Evolutionary conservation across 2,329 filamentous ascomycete species (phyloP), one percentile per base, ranked within the genome.

Genomic region (Zopfia rhizophila): DNA sequence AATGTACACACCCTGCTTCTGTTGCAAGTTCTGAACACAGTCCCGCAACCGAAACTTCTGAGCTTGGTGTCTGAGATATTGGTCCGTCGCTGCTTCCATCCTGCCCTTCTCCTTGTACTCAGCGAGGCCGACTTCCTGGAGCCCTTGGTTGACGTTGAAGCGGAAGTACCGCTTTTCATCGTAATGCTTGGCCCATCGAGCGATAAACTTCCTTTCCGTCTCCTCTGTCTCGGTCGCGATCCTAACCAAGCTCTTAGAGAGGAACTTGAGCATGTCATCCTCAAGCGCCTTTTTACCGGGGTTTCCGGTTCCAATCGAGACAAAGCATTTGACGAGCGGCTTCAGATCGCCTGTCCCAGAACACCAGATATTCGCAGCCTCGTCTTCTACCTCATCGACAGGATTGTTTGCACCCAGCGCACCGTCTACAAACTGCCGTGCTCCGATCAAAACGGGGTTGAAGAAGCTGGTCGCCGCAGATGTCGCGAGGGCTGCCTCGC

Each of bases 321-420:
- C 46, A 16, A 57, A 13, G 38, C 54, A 51, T 42, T 56, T 55
- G 22, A 56, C 25, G 5, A 45, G 44, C 18, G 39, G 49, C n/a
- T 35, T 21, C 12, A 38, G 29, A 19, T 60, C 45, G 7, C 55
- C 35, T 30, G 41, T 28, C 21, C 40, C 50, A 17, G 50, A 37
- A 3, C 42, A 35, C 56, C 54, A 58, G 7, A 42, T 38, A 7
- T 38, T 17, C 22, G 51, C 44, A 7, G 56, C 33, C 54, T 79
- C 64, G 18, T 65, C 63, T 70, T 68, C 75, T 5, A 78, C 49
- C 23, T 69, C 53, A 5, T 60, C 49, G n/a, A 77, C 61, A 2
- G 78, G 79, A 45, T 81, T 82, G 58, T 81, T 82, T 12, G 48
- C 43, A 8, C 51, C 44, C 5, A 49, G 25, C 2, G 11, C 43